A percentile compares a stretch with the other conserved stretches of the same genome.
Evolutionary conservation across 805 yeast species (phyloP).

Genomic region (Ogataea henricii): DNA sequence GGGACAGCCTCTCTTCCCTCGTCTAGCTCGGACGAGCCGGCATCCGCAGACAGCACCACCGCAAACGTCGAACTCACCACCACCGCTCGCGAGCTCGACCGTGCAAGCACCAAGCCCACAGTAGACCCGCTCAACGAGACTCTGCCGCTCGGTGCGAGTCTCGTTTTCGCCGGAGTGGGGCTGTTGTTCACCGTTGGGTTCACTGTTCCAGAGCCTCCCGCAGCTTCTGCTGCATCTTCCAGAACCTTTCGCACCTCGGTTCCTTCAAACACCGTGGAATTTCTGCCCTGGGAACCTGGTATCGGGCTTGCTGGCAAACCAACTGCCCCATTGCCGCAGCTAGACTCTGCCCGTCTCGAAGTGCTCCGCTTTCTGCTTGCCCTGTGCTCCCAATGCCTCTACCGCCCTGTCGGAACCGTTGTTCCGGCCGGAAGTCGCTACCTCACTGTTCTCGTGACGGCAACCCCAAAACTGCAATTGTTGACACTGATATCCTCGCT

Average conservation of each 20-base stretch:
- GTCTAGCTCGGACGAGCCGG: conserved; percentile 21
- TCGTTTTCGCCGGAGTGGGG: conserved; percentile 42
- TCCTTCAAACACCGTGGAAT: conserved; percentile 35
- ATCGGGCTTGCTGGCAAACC: conserved; percentile 47
- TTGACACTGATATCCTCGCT: conserved; percentile 66
- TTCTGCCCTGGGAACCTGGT: conserved; percentile 78
- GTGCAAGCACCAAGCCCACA: conserved; percentile 18
- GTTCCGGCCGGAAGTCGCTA: conserved; percentile 60
- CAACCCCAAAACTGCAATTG: conserved; percentile 49
- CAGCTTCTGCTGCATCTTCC: not conserved
- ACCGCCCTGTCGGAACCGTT: conserved; percentile 43
- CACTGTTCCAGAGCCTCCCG: conserved; percentile 41
- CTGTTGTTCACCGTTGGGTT: conserved; percentile 61
- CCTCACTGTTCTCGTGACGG: conserved; percentile 54
- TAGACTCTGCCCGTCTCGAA: conserved; percentile 70
- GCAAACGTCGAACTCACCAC: conserved; percentile 15
- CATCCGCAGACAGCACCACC: conserved; percentile 22
- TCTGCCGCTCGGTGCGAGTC: conserved; percentile 39
- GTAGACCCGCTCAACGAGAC: conserved; percentile 14
- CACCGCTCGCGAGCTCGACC: conserved; percentile 17
- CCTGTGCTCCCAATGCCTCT: conserved; percentile 63
- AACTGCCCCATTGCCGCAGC: conserved; percentile 38
- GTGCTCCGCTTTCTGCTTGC: conserved; percentile 61
- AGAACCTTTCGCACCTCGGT: not conserved
- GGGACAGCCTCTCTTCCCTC: conserved; percentile 26